These are phyloP conservation scores for Neurospora tetraspora DNA, from an alignment of 495 filamentous ascomycete genomes.

Conservation along the genomic window DNA sequence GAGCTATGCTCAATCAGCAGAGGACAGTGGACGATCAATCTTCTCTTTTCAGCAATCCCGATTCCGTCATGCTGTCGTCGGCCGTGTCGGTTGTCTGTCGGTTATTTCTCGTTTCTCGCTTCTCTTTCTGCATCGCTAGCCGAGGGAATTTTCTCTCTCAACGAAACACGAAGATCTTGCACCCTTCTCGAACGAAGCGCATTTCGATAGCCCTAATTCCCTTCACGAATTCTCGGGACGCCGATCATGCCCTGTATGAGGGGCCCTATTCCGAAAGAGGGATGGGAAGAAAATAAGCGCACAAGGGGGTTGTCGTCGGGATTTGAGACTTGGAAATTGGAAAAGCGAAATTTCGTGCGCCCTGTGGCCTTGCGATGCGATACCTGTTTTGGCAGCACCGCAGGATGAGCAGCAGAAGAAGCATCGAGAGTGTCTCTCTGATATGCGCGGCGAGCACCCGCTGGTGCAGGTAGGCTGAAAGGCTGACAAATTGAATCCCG, in stretches of 20 bases:
- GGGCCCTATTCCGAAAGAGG: background rate
- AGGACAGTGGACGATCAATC: background rate
- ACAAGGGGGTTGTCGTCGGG: background rate
- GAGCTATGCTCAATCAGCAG: background rate
- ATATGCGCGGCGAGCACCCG: background rate
- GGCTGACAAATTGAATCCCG: background rate
- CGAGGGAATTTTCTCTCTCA: background rate
- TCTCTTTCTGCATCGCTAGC: background rate
- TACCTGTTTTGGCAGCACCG: background rate
- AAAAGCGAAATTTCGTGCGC: background rate
- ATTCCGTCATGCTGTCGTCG: background rate
- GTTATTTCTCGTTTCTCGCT: background rate
- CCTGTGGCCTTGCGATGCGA: background rate
- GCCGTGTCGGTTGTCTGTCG: background rate
- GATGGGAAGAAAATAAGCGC: background rate
- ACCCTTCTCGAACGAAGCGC: background rate
- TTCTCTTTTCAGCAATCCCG: background rate
- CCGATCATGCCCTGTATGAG: background rate
- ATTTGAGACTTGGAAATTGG: background rate
- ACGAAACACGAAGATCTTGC: background rate
- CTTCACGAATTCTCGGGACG: background rate
- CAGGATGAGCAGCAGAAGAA: background rate
- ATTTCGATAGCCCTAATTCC: background rate
- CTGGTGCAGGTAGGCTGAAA: background rate
- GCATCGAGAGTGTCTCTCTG: background rate